These are phyloP conservation scores for Cicer judaicum DNA, from an alignment of 306 rosid species.

Conservation along the genomic window DNA sequence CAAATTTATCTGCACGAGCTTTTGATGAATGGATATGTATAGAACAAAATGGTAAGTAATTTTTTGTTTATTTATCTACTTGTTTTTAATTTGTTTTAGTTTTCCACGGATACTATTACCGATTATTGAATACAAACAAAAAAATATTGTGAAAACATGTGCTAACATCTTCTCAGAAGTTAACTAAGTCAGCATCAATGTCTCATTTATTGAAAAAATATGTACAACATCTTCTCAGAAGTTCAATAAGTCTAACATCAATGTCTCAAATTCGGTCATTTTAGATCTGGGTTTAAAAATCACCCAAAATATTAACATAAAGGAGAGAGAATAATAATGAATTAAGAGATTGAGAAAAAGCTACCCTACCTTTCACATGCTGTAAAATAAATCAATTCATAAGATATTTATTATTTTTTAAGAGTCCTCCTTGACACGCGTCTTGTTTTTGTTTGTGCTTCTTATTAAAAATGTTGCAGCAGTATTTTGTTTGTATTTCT, in stretches of 20 bases:
- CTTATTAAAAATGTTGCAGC: no score
- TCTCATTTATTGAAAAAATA: not conserved
- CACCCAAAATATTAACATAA: no score
- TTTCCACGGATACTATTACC: not conserved
- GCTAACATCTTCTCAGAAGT: not conserved
- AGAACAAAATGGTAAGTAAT: not conserved
- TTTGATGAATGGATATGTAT: constrained; percentile 2
- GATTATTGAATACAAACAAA: not conserved
- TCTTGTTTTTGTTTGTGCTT: not conserved
- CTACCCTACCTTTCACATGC: no score
- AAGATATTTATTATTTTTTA: not conserved
- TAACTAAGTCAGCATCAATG: not conserved
- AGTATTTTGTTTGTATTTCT: no score
- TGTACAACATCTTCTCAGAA: not conserved
- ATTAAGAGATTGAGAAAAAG: no score
- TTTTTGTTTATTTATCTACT: not conserved
- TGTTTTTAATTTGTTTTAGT: not conserved
- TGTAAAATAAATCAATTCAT: not conserved
- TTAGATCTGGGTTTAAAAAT: no score
- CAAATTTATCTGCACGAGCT: not conserved
- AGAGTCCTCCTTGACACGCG: not conserved
- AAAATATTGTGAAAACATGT: not conserved
- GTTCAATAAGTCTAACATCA: not conserved
- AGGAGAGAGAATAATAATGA: no score
- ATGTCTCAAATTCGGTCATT: not conserved